These are phyloP conservation scores for Penicillium italicum DNA, from an alignment of 2,329 filamentous ascomycete genomes.

Conservation along the genomic window DNA sequence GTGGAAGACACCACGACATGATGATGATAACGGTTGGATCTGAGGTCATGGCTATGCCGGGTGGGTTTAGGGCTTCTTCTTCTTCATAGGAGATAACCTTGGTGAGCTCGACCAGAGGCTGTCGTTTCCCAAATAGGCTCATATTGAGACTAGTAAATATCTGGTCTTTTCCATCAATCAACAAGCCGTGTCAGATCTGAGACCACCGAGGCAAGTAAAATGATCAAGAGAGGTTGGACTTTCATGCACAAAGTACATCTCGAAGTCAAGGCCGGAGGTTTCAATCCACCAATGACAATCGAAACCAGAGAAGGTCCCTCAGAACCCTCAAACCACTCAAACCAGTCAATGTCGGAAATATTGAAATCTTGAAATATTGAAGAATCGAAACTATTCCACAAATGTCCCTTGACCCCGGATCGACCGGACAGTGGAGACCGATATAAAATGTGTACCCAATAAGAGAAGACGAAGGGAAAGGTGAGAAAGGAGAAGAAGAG, in stretches of 20 bases:
- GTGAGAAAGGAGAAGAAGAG: neutral
- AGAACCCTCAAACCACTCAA: neutral
- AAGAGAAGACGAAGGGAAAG: neutral
- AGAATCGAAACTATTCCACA: neutral
- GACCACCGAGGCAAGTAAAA: neutral
- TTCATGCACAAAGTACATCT: neutral
- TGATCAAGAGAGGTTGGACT: neutral
- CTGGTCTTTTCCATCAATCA: neutral
- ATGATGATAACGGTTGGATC: slow-evolving; percentile 19
- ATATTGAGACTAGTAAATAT: neutral
- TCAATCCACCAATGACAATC: slow-evolving; percentile 16
- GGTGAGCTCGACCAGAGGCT: neutral
- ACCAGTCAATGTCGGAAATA: neutral
- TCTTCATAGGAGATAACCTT: neutral
- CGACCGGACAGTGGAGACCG: slow-evolving; percentile 22
- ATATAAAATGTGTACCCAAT: slow-evolving; percentile 18
- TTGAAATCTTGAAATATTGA: neutral
- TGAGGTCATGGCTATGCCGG: slow-evolving; percentile 24
- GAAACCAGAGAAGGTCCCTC: neutral
- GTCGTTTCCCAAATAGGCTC: neutral
- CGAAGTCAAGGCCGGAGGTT: slow-evolving; percentile 11
- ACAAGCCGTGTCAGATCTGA: neutral
- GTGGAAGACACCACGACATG: slow-evolving; percentile 20
- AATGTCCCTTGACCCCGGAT: slow-evolving; percentile 21
- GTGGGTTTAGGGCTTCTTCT: slow-evolving; percentile 1